Conservation (phyloP, 176 grass and related monocot species). For the Oryza officinalis region DNA sequence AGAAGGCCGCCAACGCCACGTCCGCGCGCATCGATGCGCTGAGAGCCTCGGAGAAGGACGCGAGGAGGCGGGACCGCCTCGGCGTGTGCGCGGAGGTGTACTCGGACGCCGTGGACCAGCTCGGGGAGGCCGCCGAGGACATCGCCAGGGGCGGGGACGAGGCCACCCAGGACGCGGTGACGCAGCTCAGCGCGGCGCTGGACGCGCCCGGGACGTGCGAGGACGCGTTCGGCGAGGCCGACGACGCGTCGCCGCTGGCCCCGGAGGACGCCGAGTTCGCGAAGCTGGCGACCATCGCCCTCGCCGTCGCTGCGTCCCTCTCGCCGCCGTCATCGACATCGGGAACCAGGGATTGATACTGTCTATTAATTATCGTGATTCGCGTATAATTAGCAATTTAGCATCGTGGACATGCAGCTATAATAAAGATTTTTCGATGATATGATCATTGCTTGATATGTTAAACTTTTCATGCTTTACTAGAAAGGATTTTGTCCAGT, state of each 20-base stretch:
- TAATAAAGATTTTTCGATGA: neutral
- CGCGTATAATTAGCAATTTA: neutral
- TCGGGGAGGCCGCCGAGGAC: conserved; percentile 42
- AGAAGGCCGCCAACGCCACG: conserved; percentile 42
- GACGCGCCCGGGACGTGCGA: conserved; percentile 62
- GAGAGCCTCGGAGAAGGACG: conserved; percentile 42
- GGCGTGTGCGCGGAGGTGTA: conserved; percentile 58
- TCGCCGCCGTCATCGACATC: neutral
- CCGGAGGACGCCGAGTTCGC: conserved; percentile 53
- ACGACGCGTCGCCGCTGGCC: conserved; percentile 50
- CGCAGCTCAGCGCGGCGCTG: conserved; percentile 53
- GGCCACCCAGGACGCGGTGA: conserved; percentile 35
- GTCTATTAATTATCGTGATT: too few species aligned
- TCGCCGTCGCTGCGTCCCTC: conserved; percentile 46
- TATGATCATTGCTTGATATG: neutral
- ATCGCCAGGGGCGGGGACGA: conserved; percentile 5
- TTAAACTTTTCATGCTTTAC: neutral
- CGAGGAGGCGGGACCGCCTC: conserved; percentile 26
- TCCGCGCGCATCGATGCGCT: conserved; percentile 40
- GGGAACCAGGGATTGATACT: neutral
- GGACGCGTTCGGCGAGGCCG: conserved; percentile 55
- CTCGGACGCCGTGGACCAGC: conserved; percentile 55
- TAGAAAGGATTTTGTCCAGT: conserved; percentile 30
- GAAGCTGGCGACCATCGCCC: conserved; percentile 57
- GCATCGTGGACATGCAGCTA: neutral